A percentile compares a stretch with the other conserved stretches of the same genome.
Conservation (phyloP, 1,139 yeast species). For the Lodderomyces theae region DNA sequence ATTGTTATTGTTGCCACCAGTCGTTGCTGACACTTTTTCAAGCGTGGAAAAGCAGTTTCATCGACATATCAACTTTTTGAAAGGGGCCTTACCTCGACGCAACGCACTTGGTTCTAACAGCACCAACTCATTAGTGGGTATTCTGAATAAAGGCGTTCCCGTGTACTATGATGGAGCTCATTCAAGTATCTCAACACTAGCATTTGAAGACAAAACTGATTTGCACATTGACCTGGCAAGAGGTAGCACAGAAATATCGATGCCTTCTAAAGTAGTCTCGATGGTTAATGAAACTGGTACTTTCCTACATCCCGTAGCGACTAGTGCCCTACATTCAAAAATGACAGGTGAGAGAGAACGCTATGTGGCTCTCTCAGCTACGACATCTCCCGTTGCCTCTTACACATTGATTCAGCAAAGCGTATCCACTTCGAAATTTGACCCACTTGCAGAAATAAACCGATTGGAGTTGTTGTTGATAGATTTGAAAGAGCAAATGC, state of each 20-base stretch:
- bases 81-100: slow-evolving; percentile 8
- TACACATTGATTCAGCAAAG: not conserved
- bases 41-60: slow-evolving; percentile 5
- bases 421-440: not conserved
- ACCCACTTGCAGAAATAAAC: slow-evolving; percentile 9
- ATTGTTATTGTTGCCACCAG: not conserved
- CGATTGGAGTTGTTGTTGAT: slow-evolving; percentile 11
- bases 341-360: not conserved
- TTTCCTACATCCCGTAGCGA: not conserved
- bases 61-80: slow-evolving; percentile 9
- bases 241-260: not conserved
- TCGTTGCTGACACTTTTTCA: not conserved
- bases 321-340: not conserved
- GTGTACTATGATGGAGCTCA: slow-evolving; percentile 9
- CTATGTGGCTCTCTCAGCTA: not conserved
- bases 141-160: slow-evolving; percentile 14
- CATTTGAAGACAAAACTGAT: not conserved
- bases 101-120: slow-evolving; percentile 7
- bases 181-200: too few relatives aligned
- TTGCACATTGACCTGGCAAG: not conserved
- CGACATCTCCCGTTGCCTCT: not conserved
- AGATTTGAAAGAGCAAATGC: slow-evolving; percentile 12
- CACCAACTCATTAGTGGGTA: slow-evolving; percentile 9
- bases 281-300: too few relatives aligned
- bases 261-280: not conserved